Base-by-base conservation (phyloP, 148 eudicot genomes). In the Camellia granthamiana region DNA sequence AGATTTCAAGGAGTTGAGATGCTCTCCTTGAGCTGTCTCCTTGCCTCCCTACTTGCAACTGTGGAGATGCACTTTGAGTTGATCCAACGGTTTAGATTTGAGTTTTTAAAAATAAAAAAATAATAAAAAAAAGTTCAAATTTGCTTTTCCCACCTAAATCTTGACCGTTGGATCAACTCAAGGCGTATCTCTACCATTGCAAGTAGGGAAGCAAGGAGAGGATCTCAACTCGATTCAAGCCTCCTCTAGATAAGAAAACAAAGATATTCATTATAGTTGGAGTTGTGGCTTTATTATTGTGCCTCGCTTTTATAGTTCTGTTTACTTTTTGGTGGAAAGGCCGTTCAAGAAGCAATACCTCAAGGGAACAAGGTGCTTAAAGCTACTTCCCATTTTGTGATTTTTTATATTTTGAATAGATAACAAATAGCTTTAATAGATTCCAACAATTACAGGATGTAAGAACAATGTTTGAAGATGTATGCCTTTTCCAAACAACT, bases 291-390 rank as follows among this genome's bases (percentile, higher is more conserved):
- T 71, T 68, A 3, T 70, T 78, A 43, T 68, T 85, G 56, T 78
- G 68, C 72, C 75, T 89, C 76, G 38, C 79, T 69, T 77, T 85
- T 13, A 41, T 81, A 15, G 44, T 69, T 66, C 18, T 82, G 30
- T 78, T 60, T 73, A n/a, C 67, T 74, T 9, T 78, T 62, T 86
- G 88, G 88, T 61, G 89, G 84, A 86, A 78, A 78, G 77, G 77
- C n/a, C 75, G 66, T 73, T 38, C 64, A 12, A 82, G 84, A 77
- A 62, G 76, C 84, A 84, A 3, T 59, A 75, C 76, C 14, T 84
- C 86, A 38, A 85, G 85, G 81, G 94, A 91, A 80, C 77, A 87
- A 84, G 91, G 92, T 91, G 78, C 18, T 59, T 42, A 41, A 23
- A 7, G 14, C 69, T 58, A 42, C 51, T 43, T 6, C 6, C 38